phyloP scores from a whole-genome alignment of 257 asterid genomes.

The Mentha longifolia region DNA sequence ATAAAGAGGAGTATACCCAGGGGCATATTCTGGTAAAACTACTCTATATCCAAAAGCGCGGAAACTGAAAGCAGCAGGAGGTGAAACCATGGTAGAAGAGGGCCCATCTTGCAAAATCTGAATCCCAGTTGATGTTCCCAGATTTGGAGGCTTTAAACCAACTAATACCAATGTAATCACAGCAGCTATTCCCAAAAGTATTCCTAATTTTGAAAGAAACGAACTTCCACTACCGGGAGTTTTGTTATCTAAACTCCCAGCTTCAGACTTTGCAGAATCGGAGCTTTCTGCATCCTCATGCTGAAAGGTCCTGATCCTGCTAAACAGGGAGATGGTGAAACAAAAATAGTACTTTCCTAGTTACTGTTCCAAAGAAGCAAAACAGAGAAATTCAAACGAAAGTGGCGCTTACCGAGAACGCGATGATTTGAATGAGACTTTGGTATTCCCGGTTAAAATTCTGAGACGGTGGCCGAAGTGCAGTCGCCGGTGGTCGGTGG shows the following conservation, averaged over 20 bases:
- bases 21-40: conserved; percentile 79
- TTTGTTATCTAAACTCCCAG: conserved; percentile 36
- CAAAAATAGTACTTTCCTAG: no score
- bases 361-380: no score
- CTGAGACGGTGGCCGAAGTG: conserved; percentile 24
- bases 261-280: conserved; percentile 35
- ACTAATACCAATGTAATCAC: conserved; percentile 58
- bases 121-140: conserved; percentile 57
- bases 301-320: conserved; percentile 58
- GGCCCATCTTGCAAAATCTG: conserved; percentile 49
- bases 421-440: conserved; percentile 27
- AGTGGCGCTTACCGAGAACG: conserved; percentile 33
- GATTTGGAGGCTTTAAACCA: conserved; percentile 50
- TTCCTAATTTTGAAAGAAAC: conserved; percentile 65
- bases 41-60: conserved; percentile 73
- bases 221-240: conserved; percentile 41
- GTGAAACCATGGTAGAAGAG: conserved; percentile 45
- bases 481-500: conserved; percentile 29
- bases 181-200: conserved; percentile 70
- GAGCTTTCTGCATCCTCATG: conserved; percentile 44
- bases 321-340: neutral
- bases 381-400: neutral
- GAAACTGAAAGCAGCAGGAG: conserved; percentile 63
- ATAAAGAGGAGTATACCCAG: conserved; percentile 53
- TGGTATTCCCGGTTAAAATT: conserved; percentile 21